Conservation (phyloP, 2,329 filamentous ascomycete genomes). For the Alternaria viburni region DNA sequence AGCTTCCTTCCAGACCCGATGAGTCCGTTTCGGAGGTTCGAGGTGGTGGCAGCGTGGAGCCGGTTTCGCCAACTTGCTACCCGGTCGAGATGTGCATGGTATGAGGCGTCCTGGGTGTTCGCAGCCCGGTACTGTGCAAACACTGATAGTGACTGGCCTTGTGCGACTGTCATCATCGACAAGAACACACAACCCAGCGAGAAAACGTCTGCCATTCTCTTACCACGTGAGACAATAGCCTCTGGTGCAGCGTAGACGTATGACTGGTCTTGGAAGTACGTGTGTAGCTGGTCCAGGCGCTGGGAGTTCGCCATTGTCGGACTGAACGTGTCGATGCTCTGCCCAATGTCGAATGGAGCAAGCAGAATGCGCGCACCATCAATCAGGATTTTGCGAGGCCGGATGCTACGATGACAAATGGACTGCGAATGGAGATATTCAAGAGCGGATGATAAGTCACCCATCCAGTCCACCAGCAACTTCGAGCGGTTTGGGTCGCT, state of each 20-base stretch:
- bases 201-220: constrained; percentile 49
- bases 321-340: constrained; percentile 35
- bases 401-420: constrained; percentile 47
- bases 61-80: constrained; percentile 44
- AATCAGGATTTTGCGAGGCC: constrained; percentile 50
- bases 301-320: constrained; percentile 36
- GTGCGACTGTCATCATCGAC: constrained; percentile 47
- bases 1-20: constrained; percentile 38
- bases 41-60: constrained; percentile 39
- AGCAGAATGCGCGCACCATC: constrained; percentile 44
- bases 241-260: constrained; percentile 51
- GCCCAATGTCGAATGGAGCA: constrained; percentile 46
- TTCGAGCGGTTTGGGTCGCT: constrained; percentile 41
- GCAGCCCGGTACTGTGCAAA: constrained; percentile 45
- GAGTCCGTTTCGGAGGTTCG: constrained; percentile 35
- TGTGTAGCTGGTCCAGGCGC: constrained; percentile 38
- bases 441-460: constrained; percentile 47
- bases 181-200: constrained; percentile 50
- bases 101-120: constrained; percentile 45
- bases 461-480: constrained; percentile 49
- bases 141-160: constrained; percentile 42
- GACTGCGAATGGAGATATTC: constrained; percentile 48
- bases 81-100: constrained; percentile 49
- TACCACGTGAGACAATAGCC: constrained; percentile 44
- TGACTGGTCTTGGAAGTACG: constrained; percentile 42